Evolutionary conservation across 2,329 filamentous ascomycete genomes (phyloP).

Genomic region (Daldinia sp.): DNA sequence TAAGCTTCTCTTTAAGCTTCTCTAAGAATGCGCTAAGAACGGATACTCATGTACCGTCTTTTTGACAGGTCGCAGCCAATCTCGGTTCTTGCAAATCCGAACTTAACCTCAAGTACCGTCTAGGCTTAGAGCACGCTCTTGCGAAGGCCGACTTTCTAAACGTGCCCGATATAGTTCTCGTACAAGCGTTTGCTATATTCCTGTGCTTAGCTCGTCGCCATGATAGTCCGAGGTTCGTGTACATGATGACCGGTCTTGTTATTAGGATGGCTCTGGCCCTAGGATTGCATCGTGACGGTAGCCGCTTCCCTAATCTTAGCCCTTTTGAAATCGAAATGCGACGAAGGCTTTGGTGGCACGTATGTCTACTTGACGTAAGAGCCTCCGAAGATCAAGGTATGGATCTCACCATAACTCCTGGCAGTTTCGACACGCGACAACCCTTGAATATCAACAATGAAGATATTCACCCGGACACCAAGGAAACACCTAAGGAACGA

Average conservation of each 20-base stretch:
- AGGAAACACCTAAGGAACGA: conserved; percentile 48
- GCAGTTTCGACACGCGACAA: conserved; percentile 65
- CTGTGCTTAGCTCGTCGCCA: conserved; percentile 59
- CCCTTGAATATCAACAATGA: conserved; percentile 59
- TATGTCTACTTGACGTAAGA: conserved; percentile 67
- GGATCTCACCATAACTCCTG: conserved; percentile 65
- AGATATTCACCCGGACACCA: conserved; percentile 52
- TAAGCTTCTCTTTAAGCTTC: conserved; percentile 44
- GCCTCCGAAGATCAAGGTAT: conserved; percentile 70
- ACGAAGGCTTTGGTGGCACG: conserved; percentile 67
- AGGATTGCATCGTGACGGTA: conserved; percentile 67
- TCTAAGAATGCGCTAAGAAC: not conserved
- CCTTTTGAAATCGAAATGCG: conserved; percentile 70
- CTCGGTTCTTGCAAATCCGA: conserved; percentile 51
- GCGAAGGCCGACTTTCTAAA: conserved; percentile 59
- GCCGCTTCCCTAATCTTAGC: conserved; percentile 57
- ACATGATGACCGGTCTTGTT: conserved; percentile 66
- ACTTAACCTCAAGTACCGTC: conserved; percentile 51
- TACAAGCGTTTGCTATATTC: conserved; percentile 62
- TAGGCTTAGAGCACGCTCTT: conserved; percentile 57
- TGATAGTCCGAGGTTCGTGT: conserved; percentile 54
- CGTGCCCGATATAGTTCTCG: conserved; percentile 57
- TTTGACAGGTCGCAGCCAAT: conserved; percentile 44
- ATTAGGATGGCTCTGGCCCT: conserved; percentile 67
- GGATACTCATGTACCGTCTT: not conserved